Conservation (phyloP, 768 basidiomycete species). For the Cystobasidium ongulense region DNA sequence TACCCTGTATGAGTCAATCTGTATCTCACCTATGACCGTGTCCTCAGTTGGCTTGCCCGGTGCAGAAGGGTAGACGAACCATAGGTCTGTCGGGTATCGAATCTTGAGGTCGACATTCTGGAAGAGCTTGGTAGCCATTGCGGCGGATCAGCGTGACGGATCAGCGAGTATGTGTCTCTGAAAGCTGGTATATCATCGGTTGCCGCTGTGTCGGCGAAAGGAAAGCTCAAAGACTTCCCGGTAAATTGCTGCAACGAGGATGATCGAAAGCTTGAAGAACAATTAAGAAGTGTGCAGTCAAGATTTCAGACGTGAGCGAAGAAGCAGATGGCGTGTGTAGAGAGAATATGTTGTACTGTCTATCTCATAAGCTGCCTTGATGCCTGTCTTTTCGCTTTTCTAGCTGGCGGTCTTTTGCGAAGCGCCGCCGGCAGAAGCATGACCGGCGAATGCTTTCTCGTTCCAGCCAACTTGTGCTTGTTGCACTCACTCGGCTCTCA, state of each 20-base stretch:
- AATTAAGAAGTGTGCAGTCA: background rate
- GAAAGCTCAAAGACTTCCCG: background rate
- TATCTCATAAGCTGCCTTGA: too few species aligned
- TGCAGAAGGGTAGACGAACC: conserved; percentile 21
- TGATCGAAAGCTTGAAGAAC: background rate
- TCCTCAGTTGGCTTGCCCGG: conserved; percentile 20
- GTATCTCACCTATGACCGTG: conserved; percentile 7
- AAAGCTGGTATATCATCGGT: background rate
- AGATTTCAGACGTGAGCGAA: background rate
- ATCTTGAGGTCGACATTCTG: conserved; percentile 15
- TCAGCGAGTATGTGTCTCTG: background rate
- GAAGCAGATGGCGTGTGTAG: background rate
- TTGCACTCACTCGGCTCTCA: too few species aligned
- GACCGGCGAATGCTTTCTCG: too few species aligned
- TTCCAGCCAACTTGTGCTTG: too few species aligned
- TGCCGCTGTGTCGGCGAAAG: background rate
- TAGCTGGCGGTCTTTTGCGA: too few species aligned
- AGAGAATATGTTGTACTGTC: too few species aligned
- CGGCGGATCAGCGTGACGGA: background rate
- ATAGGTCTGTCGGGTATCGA: conserved; percentile 8
- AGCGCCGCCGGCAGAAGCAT: too few species aligned
- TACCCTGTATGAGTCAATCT: background rate
- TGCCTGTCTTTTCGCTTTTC: too few species aligned
- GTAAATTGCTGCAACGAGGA: background rate
- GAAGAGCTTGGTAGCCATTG: conserved; percentile 20